phyloP scores from a whole-genome alignment of 345 rosid species.

The Psidium friedrichsthalianum region DNA sequence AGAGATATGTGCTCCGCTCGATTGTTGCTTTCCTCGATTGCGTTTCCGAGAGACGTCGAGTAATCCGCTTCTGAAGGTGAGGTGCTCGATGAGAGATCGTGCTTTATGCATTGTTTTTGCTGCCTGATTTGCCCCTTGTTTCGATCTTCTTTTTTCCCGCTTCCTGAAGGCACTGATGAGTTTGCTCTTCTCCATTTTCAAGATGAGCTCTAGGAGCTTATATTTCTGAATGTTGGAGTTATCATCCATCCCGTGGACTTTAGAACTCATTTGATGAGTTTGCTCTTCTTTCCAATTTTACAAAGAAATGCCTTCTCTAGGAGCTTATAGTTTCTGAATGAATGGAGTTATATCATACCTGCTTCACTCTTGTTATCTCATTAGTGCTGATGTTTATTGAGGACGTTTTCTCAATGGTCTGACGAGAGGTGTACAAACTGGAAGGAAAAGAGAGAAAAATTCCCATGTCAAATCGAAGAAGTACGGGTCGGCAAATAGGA shows the following conservation, averaged over 20 bases:
- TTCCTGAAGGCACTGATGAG: neutral
- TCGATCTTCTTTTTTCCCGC: fast-evolving
- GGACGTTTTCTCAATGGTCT: too few species aligned
- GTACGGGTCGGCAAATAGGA: too few species aligned
- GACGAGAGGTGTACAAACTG: too few species aligned
- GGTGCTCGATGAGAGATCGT: neutral
- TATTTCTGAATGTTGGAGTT: too few species aligned
- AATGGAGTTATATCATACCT: neutral
- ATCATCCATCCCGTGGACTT: too few species aligned
- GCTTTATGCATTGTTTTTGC: neutral
- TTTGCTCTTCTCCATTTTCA: too few species aligned
- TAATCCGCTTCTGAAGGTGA: slow-evolving; percentile 55
- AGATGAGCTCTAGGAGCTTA: too few species aligned
- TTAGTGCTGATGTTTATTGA: neutral
- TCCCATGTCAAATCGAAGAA: too few species aligned
- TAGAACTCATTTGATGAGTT: too few species aligned
- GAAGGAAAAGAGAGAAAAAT: too few species aligned
- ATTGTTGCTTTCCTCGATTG: slow-evolving; percentile 66
- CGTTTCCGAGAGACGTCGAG: slow-evolving; percentile 26
- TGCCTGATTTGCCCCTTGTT: neutral
- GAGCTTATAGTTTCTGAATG: neutral
- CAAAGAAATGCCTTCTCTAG: neutral
- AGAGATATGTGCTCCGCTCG: slow-evolving; percentile 57
- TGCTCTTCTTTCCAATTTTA: neutral
- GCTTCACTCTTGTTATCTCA: neutral